Conservation (phyloP, 2,329 filamentous ascomycete genomes). For the Pseudocercospora vitis region DNA sequence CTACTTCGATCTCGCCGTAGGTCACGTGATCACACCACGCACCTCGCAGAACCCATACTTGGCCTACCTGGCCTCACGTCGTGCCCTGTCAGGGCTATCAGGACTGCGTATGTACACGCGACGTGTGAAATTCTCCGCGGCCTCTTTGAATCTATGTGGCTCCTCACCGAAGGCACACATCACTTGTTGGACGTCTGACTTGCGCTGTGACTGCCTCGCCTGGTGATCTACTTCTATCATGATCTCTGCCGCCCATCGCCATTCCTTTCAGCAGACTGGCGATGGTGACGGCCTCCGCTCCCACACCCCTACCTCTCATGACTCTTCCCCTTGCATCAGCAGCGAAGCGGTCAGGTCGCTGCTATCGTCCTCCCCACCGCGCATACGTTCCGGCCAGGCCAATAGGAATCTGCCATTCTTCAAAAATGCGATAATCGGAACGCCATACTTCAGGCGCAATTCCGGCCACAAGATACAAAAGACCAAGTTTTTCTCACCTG, state of each 20-base stretch:
- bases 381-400: slow-evolving; percentile 28
- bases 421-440: slow-evolving; percentile 16
- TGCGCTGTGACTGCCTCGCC: background rate
- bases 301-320: background rate
- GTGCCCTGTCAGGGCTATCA: background rate
- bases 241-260: background rate
- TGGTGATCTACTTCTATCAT: background rate
- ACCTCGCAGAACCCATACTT: background rate
- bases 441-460: slow-evolving; percentile 13
- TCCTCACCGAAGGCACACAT: too few relatives aligned
- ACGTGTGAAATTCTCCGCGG: too few relatives aligned
- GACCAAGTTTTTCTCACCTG: slow-evolving; percentile 19
- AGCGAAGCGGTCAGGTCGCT: slow-evolving; percentile 14
- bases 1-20: background rate
- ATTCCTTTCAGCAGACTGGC: background rate
- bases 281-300: background rate
- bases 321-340: slow-evolving; percentile 7
- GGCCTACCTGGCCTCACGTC: background rate
- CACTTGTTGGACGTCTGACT: background rate
- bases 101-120: too few relatives aligned
- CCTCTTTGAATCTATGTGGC: too few relatives aligned
- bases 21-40: background rate
- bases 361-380: slow-evolving; percentile 11
- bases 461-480: slow-evolving; percentile 30
- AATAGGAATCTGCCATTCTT: slow-evolving; percentile 18